Conservation (phyloP, 2,329 filamentous ascomycete species). For the Tolypocladium ovalisporum region DNA sequence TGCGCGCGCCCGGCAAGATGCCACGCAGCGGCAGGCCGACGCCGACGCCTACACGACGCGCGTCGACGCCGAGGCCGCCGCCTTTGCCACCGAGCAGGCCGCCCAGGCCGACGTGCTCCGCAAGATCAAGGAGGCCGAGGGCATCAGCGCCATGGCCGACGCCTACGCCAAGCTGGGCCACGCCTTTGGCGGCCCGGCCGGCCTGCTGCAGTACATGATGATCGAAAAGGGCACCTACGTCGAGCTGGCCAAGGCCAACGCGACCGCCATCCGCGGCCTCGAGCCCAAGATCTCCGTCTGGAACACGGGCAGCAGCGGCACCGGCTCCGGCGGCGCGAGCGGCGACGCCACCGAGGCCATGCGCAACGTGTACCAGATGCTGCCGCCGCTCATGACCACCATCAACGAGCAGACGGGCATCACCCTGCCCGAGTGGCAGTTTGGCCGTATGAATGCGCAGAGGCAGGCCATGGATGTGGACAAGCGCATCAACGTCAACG, state of each 20-base stretch:
- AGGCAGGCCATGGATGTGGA: conserved; percentile 16
- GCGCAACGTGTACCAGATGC: conserved; percentile 72
- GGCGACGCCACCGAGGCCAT: conserved; percentile 47
- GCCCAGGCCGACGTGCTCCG: conserved; percentile 49
- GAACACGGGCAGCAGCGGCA: conserved; percentile 57
- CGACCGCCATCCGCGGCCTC: conserved; percentile 60
- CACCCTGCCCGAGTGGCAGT: conserved; percentile 66
- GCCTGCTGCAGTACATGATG: conserved; percentile 78
- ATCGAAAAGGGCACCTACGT: conserved; percentile 73
- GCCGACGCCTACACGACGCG: conserved; percentile 39
- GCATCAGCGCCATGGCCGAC: conserved; percentile 64
- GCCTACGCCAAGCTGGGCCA: conserved; percentile 64
- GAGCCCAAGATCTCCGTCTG: conserved; percentile 86
- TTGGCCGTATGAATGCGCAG: conserved; percentile 33
- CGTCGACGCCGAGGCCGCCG: conserved; percentile 30
- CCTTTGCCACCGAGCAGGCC: conserved; percentile 29
- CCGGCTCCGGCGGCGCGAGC: conserved; percentile 24
- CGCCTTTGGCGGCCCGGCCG: conserved; percentile 68
- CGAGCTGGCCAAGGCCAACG: conserved; percentile 68
- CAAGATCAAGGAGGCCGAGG: conserved; percentile 66
- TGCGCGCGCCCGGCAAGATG: conserved; percentile 43
- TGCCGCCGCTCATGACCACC: conserved; percentile 72
- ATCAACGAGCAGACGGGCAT: conserved; percentile 88
- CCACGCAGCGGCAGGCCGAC: conserved; percentile 40
- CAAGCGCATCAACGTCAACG: conserved; percentile 6